phyloP scores from a whole-genome alignment of 2,329 filamentous ascomycete genomes.

The Microascus cirrosus region DNA sequence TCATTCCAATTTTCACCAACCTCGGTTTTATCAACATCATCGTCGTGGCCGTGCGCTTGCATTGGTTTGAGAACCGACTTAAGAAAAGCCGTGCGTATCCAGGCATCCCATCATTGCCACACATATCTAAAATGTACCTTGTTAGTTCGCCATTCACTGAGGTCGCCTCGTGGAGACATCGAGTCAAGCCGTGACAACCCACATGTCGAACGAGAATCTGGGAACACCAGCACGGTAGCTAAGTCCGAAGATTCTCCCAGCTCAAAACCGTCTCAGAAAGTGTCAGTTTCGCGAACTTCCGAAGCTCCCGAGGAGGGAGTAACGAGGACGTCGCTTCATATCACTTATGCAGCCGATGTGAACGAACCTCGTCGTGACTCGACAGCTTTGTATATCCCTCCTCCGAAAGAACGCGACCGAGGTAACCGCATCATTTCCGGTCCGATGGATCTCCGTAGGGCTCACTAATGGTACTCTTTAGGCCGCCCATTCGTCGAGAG shows the following conservation, averaged over 20 bases:
- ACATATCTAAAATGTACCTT: constrained; percentile 16
- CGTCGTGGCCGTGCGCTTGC: constrained; percentile 84
- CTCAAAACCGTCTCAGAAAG: too few species aligned
- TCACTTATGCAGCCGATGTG: not conserved
- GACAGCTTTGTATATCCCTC: not conserved
- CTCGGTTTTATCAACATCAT: constrained; percentile 76
- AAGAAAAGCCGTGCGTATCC: constrained; percentile 69
- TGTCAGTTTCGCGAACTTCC: too few species aligned
- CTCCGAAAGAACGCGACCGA: not conserved
- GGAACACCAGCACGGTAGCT: too few species aligned
- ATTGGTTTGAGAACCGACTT: constrained; percentile 97
- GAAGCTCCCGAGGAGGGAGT: too few species aligned
- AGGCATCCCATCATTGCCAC: constrained; percentile 49
- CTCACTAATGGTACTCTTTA: not conserved
- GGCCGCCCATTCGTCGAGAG: not conserved
- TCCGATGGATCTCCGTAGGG: too few species aligned
- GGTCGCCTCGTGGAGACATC: too few species aligned
- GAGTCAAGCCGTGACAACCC: too few species aligned
- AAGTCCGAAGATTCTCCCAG: too few species aligned
- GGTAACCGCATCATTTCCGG: not conserved
- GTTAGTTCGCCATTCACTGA: not conserved
- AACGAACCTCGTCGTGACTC: not conserved
- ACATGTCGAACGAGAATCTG: too few species aligned
- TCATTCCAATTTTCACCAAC: constrained; percentile 63
- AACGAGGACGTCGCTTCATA: too few species aligned